Conservation (phyloP, 176 grass and related monocot genomes). For the Oryza glaberrima region DNA sequence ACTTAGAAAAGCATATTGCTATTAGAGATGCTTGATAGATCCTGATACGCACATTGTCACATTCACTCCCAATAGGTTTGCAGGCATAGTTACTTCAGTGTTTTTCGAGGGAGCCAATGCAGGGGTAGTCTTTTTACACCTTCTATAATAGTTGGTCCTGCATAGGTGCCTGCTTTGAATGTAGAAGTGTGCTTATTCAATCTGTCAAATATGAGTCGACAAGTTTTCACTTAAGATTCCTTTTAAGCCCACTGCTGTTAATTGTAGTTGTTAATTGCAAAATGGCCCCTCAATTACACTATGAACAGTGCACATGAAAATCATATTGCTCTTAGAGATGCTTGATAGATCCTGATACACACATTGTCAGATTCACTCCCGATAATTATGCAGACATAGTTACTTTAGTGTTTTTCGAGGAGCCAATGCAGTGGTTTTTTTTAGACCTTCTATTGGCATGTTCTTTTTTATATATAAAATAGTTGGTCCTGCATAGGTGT, state of each 20-base stretch:
- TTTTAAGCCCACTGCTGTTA: background rate
- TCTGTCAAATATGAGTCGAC: constrained; percentile 10
- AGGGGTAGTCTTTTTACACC: background rate
- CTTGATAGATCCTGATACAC: constrained; percentile 27
- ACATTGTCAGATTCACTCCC: constrained; percentile 19
- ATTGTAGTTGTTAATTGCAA: constrained; percentile 27
- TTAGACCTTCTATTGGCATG: constrained; percentile 7
- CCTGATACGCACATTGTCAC: constrained; percentile 19
- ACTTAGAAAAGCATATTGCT: background rate
- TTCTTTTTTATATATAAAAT: background rate
- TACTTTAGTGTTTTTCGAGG: background rate
- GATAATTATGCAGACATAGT: constrained; percentile 17
- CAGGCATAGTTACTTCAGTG: background rate
- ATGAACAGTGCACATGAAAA: background rate
- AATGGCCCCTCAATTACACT: constrained; percentile 16
- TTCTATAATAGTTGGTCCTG: constrained; percentile 4
- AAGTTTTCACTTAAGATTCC: constrained; percentile 1
- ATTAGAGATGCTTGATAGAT: constrained; percentile 19
- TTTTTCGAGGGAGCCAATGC: background rate
- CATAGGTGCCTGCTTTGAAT: background rate
- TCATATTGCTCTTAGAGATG: background rate
- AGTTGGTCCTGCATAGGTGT: background rate
- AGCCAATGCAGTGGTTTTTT: background rate
- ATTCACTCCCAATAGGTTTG: constrained; percentile 23
- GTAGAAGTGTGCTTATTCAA: background rate